Evolutionary conservation across 2,329 filamentous ascomycete genomes (phyloP).

Genomic region (Aspergillus sp.): DNA sequence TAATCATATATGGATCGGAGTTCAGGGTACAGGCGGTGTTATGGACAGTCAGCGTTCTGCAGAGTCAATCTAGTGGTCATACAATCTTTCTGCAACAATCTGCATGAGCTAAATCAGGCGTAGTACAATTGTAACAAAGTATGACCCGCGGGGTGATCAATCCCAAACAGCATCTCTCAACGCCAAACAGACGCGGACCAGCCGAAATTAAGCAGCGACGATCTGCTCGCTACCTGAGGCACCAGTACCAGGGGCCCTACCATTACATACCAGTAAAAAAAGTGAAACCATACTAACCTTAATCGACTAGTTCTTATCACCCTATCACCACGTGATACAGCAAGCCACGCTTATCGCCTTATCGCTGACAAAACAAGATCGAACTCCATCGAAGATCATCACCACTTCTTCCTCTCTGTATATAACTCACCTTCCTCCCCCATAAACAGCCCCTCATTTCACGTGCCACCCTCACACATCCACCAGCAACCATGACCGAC

Average conservation of each 20-base stretch:
- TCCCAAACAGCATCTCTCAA: background rate
- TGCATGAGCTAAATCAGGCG: no score
- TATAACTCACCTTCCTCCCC: background rate
- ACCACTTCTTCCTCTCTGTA: background rate
- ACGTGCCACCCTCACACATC: background rate
- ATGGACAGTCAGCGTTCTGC: background rate
- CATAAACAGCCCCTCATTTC: no score
- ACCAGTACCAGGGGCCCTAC: background rate
- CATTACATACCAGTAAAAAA: background rate
- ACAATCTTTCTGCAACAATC: background rate
- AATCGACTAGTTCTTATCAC: background rate
- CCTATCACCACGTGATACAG: background rate
- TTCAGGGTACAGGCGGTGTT: background rate
- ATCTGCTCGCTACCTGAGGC: background rate
- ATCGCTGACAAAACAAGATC: slow-evolving; percentile 6
- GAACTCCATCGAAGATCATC: slow-evolving; percentile 6
- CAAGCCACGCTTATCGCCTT: background rate
- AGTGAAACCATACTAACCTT: background rate
- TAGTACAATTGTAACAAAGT: no score
- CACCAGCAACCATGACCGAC: background rate
- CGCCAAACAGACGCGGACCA: background rate
- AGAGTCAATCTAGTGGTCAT: background rate
- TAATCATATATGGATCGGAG: slow-evolving; percentile 1
- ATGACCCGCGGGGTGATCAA: background rate
- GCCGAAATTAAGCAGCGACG: slow-evolving; percentile 3